Percentiles rank a stretch among this genome's conserved stretches.
These are phyloP conservation scores for Ceriops tagal DNA, from an alignment of 345 rosid genomes.

Conservation along the genomic window DNA sequence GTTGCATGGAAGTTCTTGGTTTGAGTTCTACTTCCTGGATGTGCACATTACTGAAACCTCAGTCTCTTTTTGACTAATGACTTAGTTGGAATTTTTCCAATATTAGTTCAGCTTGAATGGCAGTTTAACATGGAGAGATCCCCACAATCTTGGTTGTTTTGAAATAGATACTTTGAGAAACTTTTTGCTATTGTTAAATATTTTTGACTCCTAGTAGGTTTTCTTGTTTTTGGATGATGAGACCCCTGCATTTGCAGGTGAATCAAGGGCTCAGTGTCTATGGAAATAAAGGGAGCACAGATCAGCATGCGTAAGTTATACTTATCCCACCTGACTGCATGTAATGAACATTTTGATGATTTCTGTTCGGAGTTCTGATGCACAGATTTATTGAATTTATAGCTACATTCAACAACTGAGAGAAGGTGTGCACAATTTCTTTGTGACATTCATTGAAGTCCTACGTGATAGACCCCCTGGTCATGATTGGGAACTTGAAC, in stretches of 20 bases:
- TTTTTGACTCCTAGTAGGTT: not conserved
- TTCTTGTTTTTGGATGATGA: conserved; percentile 5
- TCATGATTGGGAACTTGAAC: conserved; percentile 99
- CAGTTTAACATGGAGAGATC: not conserved
- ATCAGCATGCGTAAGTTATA: conserved; percentile 94
- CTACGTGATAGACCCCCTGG: conserved; percentile 96
- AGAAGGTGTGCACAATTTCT: conserved; percentile 97
- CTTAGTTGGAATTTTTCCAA: no score
- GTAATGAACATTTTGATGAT: not conserved
- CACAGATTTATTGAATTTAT: conserved; percentile 7
- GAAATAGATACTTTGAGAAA: not conserved
- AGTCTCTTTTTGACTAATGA: no score
- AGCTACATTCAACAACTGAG: conserved; percentile 98
- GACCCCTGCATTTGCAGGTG: conserved; percentile 51
- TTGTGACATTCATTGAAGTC: conserved; percentile 94
- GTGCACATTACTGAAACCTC: no score
- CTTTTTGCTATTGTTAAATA: not conserved
- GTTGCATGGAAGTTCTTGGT: no score
- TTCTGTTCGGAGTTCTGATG: conserved; percentile 1
- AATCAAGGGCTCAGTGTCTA: conserved; percentile 94
- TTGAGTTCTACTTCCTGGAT: no score
- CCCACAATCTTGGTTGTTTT: not conserved
- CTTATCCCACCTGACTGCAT: not conserved
- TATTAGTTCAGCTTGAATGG: not conserved
- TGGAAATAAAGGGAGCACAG: conserved; percentile 99